A percentile compares a stretch with the other conserved stretches of the same genome.
Conservation (phyloP, 805 yeast species). For the Ogataea chonburiensis region DNA sequence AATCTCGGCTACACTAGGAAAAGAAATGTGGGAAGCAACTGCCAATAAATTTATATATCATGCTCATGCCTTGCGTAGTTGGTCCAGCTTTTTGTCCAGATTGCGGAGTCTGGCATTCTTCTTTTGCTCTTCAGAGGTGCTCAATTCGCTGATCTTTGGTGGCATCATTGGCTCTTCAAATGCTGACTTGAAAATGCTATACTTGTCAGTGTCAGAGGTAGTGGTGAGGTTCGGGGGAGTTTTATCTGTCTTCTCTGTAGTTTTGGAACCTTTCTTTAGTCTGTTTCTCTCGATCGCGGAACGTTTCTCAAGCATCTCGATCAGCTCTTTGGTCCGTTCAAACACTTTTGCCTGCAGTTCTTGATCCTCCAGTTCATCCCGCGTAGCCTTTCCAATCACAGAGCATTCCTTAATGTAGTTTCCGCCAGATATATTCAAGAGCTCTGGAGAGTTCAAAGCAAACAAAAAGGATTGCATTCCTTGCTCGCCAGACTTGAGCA, state of each 20-base stretch:
- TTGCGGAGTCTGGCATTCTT: constrained; percentile 22
- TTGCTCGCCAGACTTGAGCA: constrained; percentile 69
- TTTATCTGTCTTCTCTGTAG: constrained; percentile 1
- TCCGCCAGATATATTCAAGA: constrained; percentile 62
- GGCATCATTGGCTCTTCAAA: constrained; percentile 18
- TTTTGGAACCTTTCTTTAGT: constrained; percentile 10
- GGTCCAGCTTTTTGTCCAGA: constrained; percentile 26
- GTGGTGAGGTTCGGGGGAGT: neutral
- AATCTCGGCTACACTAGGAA: constrained; percentile 7
- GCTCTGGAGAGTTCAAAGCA: constrained; percentile 70
- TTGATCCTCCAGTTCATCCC: constrained; percentile 61
- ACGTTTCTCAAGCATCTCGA: constrained; percentile 62
- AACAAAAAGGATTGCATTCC: constrained; percentile 80
- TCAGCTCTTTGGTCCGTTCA: constrained; percentile 56
- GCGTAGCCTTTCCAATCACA: constrained; percentile 45
- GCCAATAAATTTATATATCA: neutral
- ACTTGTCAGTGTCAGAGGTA: constrained; percentile 14
- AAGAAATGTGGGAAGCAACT: neutral
- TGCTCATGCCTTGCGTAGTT: too few species aligned
- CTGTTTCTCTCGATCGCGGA: constrained; percentile 67
- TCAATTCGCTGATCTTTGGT: constrained; percentile 1
- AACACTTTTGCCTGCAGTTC: constrained; percentile 60
- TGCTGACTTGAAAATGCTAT: constrained; percentile 26
- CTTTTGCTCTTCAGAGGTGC: constrained; percentile 12
- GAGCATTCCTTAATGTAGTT: constrained; percentile 73